A percentile compares a stretch with the other conserved stretches of the same genome.
Evolutionary conservation across 2,329 filamentous ascomycete genomes (phyloP).

Genomic region (Sphaerulina vaccinii): DNA sequence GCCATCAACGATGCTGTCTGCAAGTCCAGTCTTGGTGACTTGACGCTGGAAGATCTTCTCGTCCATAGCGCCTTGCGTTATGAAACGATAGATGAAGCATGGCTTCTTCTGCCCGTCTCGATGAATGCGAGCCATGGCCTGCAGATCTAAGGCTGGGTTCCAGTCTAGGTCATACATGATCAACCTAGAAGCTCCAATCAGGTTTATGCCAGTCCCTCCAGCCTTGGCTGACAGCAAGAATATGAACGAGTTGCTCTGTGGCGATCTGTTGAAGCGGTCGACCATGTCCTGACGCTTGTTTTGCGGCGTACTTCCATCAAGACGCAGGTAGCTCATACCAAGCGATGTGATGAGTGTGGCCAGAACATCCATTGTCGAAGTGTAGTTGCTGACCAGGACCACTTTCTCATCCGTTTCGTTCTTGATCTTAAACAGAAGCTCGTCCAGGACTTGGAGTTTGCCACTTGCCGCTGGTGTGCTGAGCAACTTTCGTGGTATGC

Average conservation of each 20-base stretch:
- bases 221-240: conserved; percentile 73
- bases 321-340: conserved; percentile 62
- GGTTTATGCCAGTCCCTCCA: conserved; percentile 67
- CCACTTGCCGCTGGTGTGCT: conserved; percentile 59
- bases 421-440: conserved; percentile 61
- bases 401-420: conserved; percentile 66
- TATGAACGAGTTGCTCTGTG: conserved; percentile 59
- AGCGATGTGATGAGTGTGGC: conserved; percentile 60
- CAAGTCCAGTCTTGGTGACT: conserved; percentile 67
- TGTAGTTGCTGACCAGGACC: conserved; percentile 75
- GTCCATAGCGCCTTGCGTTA: conserved; percentile 67
- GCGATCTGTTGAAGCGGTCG: conserved; percentile 65
- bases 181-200: conserved; percentile 68
- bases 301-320: conserved; percentile 66
- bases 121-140: conserved; percentile 74
- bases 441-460: conserved; percentile 67
- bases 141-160: conserved; percentile 71
- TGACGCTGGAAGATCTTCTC: conserved; percentile 76
- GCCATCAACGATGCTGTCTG: conserved; percentile 69
- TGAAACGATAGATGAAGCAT: conserved; percentile 67
- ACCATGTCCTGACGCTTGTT: conserved; percentile 66
- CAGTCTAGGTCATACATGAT: conserved; percentile 73
- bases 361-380: conserved; percentile 67
- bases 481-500: conserved; percentile 56
- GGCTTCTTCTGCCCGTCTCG: conserved; percentile 68